phyloP scores from a whole-genome alignment of 2,329 filamentous ascomycete genomes.

The Blastomyces gilchristii region DNA sequence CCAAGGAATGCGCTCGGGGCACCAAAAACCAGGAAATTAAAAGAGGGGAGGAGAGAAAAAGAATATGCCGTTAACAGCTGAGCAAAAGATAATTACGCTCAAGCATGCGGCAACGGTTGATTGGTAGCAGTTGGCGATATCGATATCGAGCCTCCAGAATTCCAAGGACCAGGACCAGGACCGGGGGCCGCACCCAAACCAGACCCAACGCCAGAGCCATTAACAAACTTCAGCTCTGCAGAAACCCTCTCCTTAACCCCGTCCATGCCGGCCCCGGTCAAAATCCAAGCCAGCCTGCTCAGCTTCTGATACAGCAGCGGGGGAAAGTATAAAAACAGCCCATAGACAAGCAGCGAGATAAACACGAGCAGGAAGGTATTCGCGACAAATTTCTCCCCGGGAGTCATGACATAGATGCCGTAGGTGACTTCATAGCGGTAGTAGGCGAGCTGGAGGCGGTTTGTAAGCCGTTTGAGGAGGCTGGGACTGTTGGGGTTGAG shows the following conservation, averaged over 20 bases:
- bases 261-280: conserved; percentile 26
- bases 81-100: background rate
- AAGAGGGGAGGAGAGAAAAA: background rate
- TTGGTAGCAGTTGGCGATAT: background rate
- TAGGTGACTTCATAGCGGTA: conserved; percentile 41
- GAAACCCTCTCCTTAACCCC: conserved; percentile 22
- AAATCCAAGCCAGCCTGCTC: conserved; percentile 27
- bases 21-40: background rate
- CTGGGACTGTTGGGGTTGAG: conserved; percentile 12
- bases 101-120: background rate
- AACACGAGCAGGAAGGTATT: conserved; percentile 32
- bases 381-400: conserved; percentile 34
- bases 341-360: conserved; percentile 29
- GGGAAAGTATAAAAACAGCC: conserved; percentile 29
- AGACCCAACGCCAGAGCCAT: background rate
- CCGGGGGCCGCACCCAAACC: background rate
- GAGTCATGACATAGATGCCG: conserved; percentile 36
- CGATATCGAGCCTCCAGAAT: background rate
- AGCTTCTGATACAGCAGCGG: conserved; percentile 29
- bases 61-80: background rate
- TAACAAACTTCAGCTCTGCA: background rate
- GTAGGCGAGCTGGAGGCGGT: conserved; percentile 33
- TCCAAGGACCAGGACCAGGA: background rate
- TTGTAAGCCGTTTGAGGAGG: conserved; percentile 22
- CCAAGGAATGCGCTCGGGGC: background rate